Base-by-base conservation (phyloP, 805 yeast genomes). In the Zygoascus bituminiphila region DNA sequence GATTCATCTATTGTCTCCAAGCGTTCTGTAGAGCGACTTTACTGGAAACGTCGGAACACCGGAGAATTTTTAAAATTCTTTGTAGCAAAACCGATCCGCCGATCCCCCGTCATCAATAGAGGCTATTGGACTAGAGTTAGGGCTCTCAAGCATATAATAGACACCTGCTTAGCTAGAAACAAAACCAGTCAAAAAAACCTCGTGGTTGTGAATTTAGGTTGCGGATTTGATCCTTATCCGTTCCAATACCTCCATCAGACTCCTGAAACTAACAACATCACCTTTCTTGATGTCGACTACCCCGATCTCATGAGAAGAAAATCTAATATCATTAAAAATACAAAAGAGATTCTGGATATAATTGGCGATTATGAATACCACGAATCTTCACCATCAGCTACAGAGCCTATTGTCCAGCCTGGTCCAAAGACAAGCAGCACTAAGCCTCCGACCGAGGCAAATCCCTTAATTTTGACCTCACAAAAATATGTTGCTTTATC, bases 121-220 rank as follows among this genome's bases (percentile, higher is more conserved):
- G 94, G 94, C 0, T 85, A 85, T 63, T 85, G 93, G 89, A 68
- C 83, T 9, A 69, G 95, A 50, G 79, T 85, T 79, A 79, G 81
- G 56, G 78, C 86, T 2, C 80, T 86, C 44, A 73, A 77, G 51
- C 69, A 70, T 38, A 64, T 77, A 36, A 68, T 84, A 12, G 35
- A 21, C 15, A 22, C 35, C n/a, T 22, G 84, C n/a, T 61, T 75
- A 2, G 45, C 57, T 8, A 61, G 65, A 21, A 56, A 62, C 6
- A 15, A 44, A 1, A 43, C 51, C 3, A 52, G 54, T 1, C 51
- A 54, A 15, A 63, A 66, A 44, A 5, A n/a, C 9, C 24, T 31
- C 19, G 67, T 76, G 5, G 70, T 86, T 1, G 71, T 85, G 24
- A 85, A 85, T 62, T 64, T 85, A 24, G 95, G 95, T 1, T 85